phyloP scores from a whole-genome alignment of 2,329 filamentous ascomycete genomes.

The Nemania sp. region DNA sequence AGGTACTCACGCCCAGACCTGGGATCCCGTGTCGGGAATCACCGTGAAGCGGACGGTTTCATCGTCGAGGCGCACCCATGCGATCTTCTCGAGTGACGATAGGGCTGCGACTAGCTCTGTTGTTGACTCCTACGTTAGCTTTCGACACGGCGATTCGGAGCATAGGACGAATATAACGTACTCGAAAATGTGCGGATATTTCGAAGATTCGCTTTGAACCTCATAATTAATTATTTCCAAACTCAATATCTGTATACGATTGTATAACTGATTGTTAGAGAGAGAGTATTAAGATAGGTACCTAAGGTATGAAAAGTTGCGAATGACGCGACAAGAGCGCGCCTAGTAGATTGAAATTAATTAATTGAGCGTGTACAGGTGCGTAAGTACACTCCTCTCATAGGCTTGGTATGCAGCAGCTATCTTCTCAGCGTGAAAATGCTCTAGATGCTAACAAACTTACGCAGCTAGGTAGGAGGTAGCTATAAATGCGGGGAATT shows the following conservation, averaged over 20 bases:
- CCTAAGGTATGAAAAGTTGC: background rate
- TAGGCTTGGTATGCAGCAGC: too few relatives aligned
- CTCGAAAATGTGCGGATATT: conserved; percentile 76
- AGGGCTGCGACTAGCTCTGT: conserved; percentile 73
- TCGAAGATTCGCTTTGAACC: conserved; percentile 74
- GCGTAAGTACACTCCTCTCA: too few relatives aligned
- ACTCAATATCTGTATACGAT: background rate
- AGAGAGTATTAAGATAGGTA: too few relatives aligned
- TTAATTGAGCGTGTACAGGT: too few relatives aligned
- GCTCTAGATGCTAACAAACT: background rate
- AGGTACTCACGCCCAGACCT: conserved; percentile 96
- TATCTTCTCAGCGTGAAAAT: background rate
- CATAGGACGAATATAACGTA: conserved; percentile 52
- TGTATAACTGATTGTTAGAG: background rate
- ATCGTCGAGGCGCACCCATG: conserved; percentile 90
- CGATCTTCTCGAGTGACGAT: conserved; percentile 80
- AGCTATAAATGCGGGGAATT: conserved; percentile 28
- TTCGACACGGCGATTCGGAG: background rate
- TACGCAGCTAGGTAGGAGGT: background rate
- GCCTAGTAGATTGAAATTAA: too few relatives aligned
- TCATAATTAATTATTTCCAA: conserved; percentile 54
- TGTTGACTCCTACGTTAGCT: conserved; percentile 33
- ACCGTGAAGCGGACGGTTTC: conserved; percentile 93
- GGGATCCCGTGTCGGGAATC: conserved; percentile 91
- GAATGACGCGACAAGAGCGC: conserved; percentile 6